Evolutionary conservation across 106 monocot genomes (phyloP), one percentile per base, ranked within the genome.

Genomic region (Allium fistulosum): DNA sequence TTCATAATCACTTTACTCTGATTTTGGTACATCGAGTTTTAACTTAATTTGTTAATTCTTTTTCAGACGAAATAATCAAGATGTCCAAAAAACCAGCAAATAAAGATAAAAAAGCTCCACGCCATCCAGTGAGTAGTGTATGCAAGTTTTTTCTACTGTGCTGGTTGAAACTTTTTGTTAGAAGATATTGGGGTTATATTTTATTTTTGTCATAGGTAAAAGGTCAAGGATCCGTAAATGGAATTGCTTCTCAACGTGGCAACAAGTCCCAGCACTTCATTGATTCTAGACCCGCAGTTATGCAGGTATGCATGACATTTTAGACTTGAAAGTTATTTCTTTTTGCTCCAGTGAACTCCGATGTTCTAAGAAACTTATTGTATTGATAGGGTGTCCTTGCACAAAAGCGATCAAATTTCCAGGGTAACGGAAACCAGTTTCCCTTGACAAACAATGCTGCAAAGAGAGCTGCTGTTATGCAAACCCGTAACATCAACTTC

Each of bases 21-120:
- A 48, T 22, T 17, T 51, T 11, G 2, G 4, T 7, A 13, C 22
- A 52, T 50, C 22, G 11, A 27, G 67, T 26, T 27, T 27, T 13
- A 52, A 67, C 9, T 53, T 6, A 67, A 26, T 53, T 11, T 14
- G 0, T 52, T 4, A 26, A 52, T 56, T 17, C 63, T 49, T 63
- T 66, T 74, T 26, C 52, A 97, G 97, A 97, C 68, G 97, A 97
- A 59, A 97, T 97, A 66, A 97, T 97, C 51, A 88, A 87, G 71
- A 97, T 97, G 92, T 86, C 91, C 3, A 92, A 86, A 86, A 96
- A 91, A 70, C 70, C 69, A 53, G 58, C 48, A 48, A 63, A 50
- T 10, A 83, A 80, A 58, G 92, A 79, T 45, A 86, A 77, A 59
- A 84, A 68, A 69, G 71, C 84, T 62, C 73, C 80, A 45, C 85